Conservation (phyloP, 2,329 filamentous ascomycete species). For the Fusarium newnesense region DNA sequence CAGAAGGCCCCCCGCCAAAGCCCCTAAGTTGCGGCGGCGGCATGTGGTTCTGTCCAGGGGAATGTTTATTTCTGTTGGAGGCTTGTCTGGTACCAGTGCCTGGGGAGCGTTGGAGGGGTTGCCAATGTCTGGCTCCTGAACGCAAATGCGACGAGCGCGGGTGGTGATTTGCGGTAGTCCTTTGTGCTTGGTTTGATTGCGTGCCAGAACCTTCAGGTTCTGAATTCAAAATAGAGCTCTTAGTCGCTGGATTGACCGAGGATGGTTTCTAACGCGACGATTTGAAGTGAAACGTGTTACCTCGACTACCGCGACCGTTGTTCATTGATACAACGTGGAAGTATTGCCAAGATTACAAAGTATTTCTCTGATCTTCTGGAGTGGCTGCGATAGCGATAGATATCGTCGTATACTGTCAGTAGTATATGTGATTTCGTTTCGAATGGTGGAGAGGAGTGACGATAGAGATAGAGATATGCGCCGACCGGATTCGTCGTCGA, state of each 20-base stretch:
- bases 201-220: background rate
- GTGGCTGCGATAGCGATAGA: background rate
- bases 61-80: background rate
- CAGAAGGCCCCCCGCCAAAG: constrained; percentile 52
- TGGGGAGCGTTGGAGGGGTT: background rate
- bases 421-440: constrained; percentile 28
- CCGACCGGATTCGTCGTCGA: background rate
- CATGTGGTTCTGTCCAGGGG: constrained; percentile 40
- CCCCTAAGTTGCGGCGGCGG: constrained; percentile 53
- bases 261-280: constrained; percentile 46
- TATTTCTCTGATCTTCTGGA: background rate
- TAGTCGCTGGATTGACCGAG: background rate
- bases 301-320: constrained; percentile 26
- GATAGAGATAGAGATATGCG: constrained; percentile 29
- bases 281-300: constrained; percentile 30
- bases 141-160: background rate
- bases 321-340: constrained; percentile 32
- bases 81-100: background rate
- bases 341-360: background rate
- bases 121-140: background rate
- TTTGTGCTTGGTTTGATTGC: background rate
- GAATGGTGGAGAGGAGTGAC: constrained; percentile 33
- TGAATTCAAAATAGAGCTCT: background rate
- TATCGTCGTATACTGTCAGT: constrained; percentile 19
- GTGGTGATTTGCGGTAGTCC: background rate